These are phyloP conservation scores for Mucor piriformis DNA, from an alignment of 371 early-diverging fungal genomes.

Conservation along the genomic window DNA sequence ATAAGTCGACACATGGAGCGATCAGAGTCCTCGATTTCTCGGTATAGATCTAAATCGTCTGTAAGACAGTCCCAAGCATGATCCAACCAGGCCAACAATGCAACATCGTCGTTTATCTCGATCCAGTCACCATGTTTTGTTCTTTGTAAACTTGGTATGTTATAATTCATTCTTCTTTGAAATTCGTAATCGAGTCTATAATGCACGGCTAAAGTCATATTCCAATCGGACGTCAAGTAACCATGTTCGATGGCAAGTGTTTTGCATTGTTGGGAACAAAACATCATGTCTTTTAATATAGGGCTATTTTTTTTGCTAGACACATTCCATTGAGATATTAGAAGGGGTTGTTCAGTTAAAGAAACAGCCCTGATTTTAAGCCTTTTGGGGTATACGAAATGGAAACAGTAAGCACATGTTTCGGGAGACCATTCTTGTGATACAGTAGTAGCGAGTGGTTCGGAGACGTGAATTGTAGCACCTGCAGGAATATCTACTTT, in stretches of 20 bases:
- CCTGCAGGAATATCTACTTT: constrained; percentile 30
- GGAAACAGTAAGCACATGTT: constrained; percentile 45
- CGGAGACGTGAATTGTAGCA: constrained; percentile 26
- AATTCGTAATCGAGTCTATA: constrained; percentile 13
- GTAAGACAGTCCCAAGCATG: constrained; percentile 26
- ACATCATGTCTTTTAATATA: constrained; percentile 24
- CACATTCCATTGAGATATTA: not conserved
- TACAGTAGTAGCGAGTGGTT: constrained; percentile 37
- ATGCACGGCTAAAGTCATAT: not conserved
- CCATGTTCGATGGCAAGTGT: too few relatives aligned
- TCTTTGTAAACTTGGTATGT: too few relatives aligned
- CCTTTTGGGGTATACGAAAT: constrained; percentile 41
- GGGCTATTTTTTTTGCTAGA: not conserved
- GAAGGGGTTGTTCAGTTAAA: not conserved
- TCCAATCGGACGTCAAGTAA: constrained; percentile 4
- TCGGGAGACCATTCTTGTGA: constrained; percentile 49
- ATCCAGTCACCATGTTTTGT: constrained; percentile 16
- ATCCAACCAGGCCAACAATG: constrained; percentile 23
- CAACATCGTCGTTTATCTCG: constrained; percentile 14
- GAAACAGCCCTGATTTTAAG: constrained; percentile 30
- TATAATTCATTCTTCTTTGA: not conserved
- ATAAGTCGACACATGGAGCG: constrained; percentile 42
- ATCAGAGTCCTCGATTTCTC: constrained; percentile 27
- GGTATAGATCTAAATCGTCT: not conserved
- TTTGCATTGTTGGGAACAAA: too few relatives aligned